Evolutionary conservation across 257 asterid species (phyloP).

Genomic region (Penstemon davidsonii): DNA sequence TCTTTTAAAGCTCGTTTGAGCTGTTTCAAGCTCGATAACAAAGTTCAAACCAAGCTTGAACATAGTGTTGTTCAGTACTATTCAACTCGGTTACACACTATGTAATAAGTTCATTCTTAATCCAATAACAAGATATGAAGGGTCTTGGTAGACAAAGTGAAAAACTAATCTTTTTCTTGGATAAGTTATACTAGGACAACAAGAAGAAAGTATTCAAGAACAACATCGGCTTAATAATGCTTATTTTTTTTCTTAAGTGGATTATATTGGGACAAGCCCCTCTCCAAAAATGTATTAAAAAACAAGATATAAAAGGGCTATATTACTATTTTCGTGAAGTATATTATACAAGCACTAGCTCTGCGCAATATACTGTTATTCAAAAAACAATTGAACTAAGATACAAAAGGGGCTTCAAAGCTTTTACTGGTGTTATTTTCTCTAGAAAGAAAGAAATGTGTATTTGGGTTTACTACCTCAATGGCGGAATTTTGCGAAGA

Average conservation of each 20-base stretch:
- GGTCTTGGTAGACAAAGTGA: background rate
- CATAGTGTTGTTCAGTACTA: too few relatives aligned
- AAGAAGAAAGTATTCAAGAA: background rate
- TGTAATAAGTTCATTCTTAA: conserved; percentile 32
- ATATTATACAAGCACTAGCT: background rate
- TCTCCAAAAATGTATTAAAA: background rate
- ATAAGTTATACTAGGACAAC: background rate
- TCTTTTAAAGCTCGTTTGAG: too few relatives aligned
- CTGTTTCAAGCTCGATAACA: too few relatives aligned
- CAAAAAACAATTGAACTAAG: background rate
- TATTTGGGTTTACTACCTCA: conserved; percentile 28
- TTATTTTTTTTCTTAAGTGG: background rate
- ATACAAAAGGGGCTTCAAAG: background rate
- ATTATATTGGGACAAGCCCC: background rate
- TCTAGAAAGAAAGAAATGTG: background rate
- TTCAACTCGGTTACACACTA: too few relatives aligned
- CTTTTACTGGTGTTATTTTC: background rate
- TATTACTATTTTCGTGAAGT: background rate
- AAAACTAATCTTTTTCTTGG: background rate
- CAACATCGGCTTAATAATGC: background rate
- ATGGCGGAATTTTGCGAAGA: conserved; percentile 25
- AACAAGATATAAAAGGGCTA: conserved; percentile 1
- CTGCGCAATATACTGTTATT: background rate
- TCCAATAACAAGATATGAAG: conserved; percentile 14
- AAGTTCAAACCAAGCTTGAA: too few relatives aligned